These are phyloP conservation scores for Polyporus arcularius DNA, from an alignment of 768 basidiomycete genomes.

Conservation along the genomic window DNA sequence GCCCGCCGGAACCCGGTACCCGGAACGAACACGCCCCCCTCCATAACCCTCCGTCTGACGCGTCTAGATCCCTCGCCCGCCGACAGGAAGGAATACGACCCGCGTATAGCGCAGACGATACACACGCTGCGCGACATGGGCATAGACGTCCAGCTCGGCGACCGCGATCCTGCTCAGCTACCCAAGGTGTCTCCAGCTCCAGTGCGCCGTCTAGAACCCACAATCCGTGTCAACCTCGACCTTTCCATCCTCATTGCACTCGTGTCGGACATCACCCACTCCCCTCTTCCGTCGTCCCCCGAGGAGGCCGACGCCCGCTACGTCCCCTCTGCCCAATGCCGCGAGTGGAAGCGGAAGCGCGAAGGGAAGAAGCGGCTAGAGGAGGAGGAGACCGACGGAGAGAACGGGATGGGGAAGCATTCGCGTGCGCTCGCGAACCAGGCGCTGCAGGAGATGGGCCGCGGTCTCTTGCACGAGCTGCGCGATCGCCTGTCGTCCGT, in stretches of 20 bases:
- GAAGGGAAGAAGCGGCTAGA: conserved; percentile 1
- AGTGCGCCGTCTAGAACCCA: conserved; percentile 43
- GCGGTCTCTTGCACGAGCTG: conserved; percentile 63
- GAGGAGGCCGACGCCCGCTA: conserved; percentile 68
- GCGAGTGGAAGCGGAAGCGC: conserved; percentile 54
- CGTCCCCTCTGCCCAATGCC: conserved; percentile 55
- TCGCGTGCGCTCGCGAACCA: conserved; percentile 73
- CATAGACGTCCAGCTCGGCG: conserved; percentile 67
- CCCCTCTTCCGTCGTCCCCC: conserved; percentile 48
- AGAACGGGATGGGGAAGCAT: conserved; percentile 46
- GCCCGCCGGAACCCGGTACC: conserved; percentile 56
- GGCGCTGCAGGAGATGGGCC: conserved; percentile 72
- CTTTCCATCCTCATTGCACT: conserved; percentile 80
- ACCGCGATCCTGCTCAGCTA: conserved; percentile 32
- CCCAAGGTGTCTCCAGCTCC: not conserved
- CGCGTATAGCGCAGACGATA: conserved; percentile 64
- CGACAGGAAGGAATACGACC: conserved; percentile 39
- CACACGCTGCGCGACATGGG: conserved; percentile 59
- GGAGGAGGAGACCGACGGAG: conserved; percentile 3
- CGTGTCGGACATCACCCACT: conserved; percentile 25
- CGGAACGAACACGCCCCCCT: conserved; percentile 38
- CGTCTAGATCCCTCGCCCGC: conserved; percentile 53
- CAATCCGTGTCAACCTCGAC: conserved; percentile 72
- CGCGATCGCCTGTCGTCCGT: conserved; percentile 42
- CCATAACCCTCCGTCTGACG: conserved; percentile 66